Evolutionary conservation across 2,329 filamentous ascomycete genomes (phyloP).

Genomic region (Nigrograna mackinnonii): DNA sequence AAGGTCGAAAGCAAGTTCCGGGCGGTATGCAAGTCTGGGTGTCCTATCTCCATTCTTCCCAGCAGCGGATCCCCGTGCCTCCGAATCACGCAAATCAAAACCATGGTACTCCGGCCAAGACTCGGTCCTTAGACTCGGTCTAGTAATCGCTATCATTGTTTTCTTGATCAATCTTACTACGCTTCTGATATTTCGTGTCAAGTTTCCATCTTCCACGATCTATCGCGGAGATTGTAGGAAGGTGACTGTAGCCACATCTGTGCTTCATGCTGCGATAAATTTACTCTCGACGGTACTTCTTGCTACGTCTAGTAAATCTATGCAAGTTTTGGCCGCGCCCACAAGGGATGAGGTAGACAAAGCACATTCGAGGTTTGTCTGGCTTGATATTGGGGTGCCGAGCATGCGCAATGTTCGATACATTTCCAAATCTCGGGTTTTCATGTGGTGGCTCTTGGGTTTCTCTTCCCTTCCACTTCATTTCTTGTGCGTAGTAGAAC

Average conservation of each 20-base stretch:
- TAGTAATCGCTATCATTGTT: too few relatives aligned
- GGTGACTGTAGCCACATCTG: constrained; percentile 1
- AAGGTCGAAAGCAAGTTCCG: too few relatives aligned
- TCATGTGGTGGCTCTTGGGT: constrained; percentile 12
- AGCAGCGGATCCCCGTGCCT: too few relatives aligned
- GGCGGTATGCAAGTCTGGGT: too few relatives aligned
- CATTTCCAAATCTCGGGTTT: constrained; percentile 3
- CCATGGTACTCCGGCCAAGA: too few relatives aligned
- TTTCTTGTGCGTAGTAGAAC: constrained; percentile 10
- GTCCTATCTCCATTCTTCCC: too few relatives aligned
- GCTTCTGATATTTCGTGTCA: too few relatives aligned
- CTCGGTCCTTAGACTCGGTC: too few relatives aligned
- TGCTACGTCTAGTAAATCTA: constrained; percentile 54
- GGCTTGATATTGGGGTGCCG: constrained; percentile 46
- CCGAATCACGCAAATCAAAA: too few relatives aligned
- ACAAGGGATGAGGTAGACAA: constrained; percentile 53
- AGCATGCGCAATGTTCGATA: constrained; percentile 42
- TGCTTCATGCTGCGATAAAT: constrained; percentile 54
- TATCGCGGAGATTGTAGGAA: constrained; percentile 23
- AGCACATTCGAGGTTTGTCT: constrained; percentile 46
- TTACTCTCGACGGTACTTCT: constrained; percentile 49
- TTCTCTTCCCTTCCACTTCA: constrained; percentile 15
- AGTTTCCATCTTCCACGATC: too few relatives aligned
- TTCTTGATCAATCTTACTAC: too few relatives aligned
- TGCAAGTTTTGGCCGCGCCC: constrained; percentile 56